Conservation (phyloP, 2,329 filamentous ascomycete genomes). For the Colletotrichum sp. region DNA sequence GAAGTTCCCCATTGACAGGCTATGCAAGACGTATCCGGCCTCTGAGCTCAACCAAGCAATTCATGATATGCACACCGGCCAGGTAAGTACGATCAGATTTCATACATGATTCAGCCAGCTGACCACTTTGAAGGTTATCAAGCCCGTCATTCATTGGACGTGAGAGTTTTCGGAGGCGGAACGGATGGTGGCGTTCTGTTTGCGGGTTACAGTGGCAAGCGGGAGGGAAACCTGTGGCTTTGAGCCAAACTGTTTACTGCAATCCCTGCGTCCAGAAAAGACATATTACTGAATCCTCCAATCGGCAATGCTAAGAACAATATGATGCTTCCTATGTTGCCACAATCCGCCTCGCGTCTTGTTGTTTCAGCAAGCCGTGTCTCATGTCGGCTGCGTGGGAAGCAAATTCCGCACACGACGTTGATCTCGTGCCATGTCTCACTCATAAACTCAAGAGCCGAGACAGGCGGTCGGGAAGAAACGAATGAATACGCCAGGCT, state of each 20-base stretch:
- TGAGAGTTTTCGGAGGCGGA: not conserved
- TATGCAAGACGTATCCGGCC: not conserved
- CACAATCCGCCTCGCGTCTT: not conserved
- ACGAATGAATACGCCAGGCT: not conserved
- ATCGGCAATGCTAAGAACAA: not conserved
- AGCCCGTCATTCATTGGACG: constrained; percentile 3
- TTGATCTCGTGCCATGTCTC: not conserved
- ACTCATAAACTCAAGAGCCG: not conserved
- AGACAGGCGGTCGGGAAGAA: not conserved
- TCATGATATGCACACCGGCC: constrained; percentile 2
- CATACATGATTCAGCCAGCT: not conserved
- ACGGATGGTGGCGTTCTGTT: not conserved
- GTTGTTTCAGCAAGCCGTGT: not conserved
- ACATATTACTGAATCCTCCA: not conserved
- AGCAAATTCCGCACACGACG: not conserved
- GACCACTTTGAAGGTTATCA: not conserved
- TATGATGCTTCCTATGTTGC: not conserved
- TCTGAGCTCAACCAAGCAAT: constrained; percentile 8
- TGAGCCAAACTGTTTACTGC: not conserved
- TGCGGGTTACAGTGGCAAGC: not conserved
- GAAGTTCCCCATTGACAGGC: constrained; percentile 2
- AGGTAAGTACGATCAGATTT: not conserved
- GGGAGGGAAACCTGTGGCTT: not conserved
- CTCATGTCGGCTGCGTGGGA: not conserved
- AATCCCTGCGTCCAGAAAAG: not conserved